Evolutionary conservation across 78 protist genomes (phyloP).

Genomic region (Dictyostelium capitatum): DNA sequence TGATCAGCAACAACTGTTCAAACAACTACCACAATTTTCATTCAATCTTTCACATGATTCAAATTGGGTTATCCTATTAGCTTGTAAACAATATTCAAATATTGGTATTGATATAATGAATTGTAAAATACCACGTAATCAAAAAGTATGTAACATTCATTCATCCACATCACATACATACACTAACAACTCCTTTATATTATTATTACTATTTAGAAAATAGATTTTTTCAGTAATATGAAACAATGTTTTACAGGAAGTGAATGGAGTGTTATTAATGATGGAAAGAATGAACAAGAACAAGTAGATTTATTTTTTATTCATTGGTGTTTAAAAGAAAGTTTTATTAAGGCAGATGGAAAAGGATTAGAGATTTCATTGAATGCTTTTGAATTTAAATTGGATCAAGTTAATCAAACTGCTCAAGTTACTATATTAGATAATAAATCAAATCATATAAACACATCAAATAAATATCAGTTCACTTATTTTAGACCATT

Average conservation of each 20-base stretch:
- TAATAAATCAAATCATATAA: neutral
- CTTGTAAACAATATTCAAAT: neutral
- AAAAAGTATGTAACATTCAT: slow-evolving; percentile 9
- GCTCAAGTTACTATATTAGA: neutral
- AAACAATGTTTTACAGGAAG: slow-evolving; percentile 40
- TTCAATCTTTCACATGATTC: slow-evolving; percentile 73
- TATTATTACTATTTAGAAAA: neutral
- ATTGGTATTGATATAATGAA: slow-evolving; percentile 73
- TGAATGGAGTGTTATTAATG: slow-evolving; percentile 55
- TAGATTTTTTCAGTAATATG: slow-evolving; percentile 32
- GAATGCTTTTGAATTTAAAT: slow-evolving; percentile 22
- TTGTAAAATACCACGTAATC: slow-evolving; percentile 22
- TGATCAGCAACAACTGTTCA: neutral
- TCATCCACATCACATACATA: too few species aligned
- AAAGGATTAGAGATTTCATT: slow-evolving; percentile 36
- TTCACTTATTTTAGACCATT: slow-evolving; percentile 5
- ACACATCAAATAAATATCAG: neutral
- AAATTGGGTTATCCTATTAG: slow-evolving; percentile 10
- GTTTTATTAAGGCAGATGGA: slow-evolving; percentile 68
- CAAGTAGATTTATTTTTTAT: neutral
- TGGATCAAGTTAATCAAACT: neutral
- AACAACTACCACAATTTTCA: neutral
- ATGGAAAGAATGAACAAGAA: too few species aligned
- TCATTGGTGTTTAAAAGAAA: slow-evolving; percentile 80
- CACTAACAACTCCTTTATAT: neutral